A percentile compares a stretch with the other conserved stretches of the same genome.
These are phyloP conservation scores for Trichopus zeylanicus DNA, from an alignment of 116 monocot species.

Conservation along the genomic window DNA sequence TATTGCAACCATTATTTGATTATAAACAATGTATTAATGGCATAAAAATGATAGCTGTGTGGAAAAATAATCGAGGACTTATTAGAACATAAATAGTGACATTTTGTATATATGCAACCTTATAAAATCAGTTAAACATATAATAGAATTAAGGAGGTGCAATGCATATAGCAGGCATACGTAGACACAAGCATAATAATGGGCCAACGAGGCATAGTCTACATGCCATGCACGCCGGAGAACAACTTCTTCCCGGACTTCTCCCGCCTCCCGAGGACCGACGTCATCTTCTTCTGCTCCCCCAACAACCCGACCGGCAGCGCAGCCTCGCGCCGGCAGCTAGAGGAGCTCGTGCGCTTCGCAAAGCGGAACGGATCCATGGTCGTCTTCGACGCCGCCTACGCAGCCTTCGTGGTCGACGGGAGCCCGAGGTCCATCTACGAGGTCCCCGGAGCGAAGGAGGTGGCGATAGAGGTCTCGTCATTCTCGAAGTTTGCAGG, in stretches of 20 bases:
- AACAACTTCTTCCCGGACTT: constrained; percentile 78
- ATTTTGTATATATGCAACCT: no score
- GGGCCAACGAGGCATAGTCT: constrained; percentile 56
- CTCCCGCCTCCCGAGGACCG: constrained; percentile 31
- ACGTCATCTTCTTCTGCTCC: constrained; percentile 99
- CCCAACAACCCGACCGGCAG: constrained; percentile 96
- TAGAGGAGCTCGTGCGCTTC: constrained; percentile 52
- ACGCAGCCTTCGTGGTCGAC: constrained; percentile 59
- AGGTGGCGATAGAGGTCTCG: constrained; percentile 91
- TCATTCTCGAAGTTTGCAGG: constrained; percentile 89
- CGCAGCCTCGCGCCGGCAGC: constrained; percentile 53
- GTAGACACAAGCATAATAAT: constrained; percentile 68
- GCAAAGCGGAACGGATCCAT: constrained; percentile 77
- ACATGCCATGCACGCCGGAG: constrained; percentile 69
- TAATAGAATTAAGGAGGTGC: neutral
- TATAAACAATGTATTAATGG: no score
- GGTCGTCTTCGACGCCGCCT: constrained; percentile 71
- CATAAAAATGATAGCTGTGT: no score
- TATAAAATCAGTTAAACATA: neutral
- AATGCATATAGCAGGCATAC: constrained; percentile 44
- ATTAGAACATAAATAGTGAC: no score
- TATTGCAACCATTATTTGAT: no score
- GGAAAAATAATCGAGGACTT: no score
- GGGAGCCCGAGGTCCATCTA: constrained; percentile 79
- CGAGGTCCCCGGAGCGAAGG: constrained; percentile 68